phyloP scores from a whole-genome alignment of 2,329 filamentous ascomycete species.

The Nemania bipapillata region DNA sequence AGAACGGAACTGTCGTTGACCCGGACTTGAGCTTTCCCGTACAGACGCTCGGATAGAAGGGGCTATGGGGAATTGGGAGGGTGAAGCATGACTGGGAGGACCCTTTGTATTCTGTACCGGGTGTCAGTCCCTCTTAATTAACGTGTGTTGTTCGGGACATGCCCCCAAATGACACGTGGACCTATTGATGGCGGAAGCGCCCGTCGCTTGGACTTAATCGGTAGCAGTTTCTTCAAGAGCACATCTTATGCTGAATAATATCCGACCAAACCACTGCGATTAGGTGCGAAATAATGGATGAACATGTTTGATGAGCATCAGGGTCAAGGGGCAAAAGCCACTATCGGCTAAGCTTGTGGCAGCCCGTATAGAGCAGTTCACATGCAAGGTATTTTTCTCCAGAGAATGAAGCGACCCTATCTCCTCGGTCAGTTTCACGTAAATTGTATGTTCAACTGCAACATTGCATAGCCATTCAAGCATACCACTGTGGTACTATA shows the following conservation, averaged over 20 bases:
- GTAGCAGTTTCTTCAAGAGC: background rate
- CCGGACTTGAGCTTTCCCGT: constrained; percentile 58
- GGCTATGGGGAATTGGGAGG: background rate
- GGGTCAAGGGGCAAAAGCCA: background rate
- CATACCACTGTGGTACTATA: background rate
- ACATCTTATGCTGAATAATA: background rate
- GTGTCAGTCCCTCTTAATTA: background rate
- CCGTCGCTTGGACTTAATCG: background rate
- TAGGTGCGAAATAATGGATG: background rate
- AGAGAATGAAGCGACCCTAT: too few species aligned
- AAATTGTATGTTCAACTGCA: background rate
- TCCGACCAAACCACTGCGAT: background rate
- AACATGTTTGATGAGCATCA: background rate
- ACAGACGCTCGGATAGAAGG: constrained; percentile 36
- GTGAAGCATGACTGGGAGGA: background rate
- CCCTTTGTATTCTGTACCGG: background rate
- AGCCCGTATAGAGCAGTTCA: background rate
- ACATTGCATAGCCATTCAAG: background rate
- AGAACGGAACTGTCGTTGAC: constrained; percentile 57
- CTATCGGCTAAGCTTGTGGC: background rate
- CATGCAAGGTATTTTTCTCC: background rate
- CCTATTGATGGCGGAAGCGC: background rate
- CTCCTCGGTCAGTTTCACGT: background rate
- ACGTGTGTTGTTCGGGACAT: background rate
- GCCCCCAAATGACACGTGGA: background rate